Base-by-base conservation (phyloP, 495 filamentous ascomycete genomes). In the Penicillium antarcticum region DNA sequence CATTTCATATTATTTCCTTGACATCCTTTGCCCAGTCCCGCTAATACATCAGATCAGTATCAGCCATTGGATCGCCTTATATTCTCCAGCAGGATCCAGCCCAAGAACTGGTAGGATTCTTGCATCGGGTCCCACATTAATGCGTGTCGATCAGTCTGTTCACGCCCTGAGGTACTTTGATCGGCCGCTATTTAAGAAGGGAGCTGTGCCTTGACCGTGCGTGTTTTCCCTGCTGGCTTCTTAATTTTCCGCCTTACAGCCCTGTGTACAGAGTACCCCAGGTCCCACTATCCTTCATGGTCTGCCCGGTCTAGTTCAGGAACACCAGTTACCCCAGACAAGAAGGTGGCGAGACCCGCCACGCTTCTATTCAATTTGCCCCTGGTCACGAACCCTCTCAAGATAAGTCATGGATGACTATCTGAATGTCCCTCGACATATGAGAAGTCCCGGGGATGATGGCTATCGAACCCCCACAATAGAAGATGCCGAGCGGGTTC, bases 381-480 rank as follows among this genome's bases (percentile, higher is more conserved):
- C n/a, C 9, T 23, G 21, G 41, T 42, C 10, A 7, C 9, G 11
- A 29, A 13, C 2, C 29, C 16, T n/a, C 4, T 12, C 19, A 3
- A 33, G 24, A 38, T 17, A 14, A 36, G 17, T 12, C 36, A 69
- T 68, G 65, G 42, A 47, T 13, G 53, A 56, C 45, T 60, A 61
- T 23, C 36, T 68, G n/a, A 58, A 53, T 14, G 29, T 64, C 11
- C 71, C 73, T 19, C 53, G 65, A 21, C 71, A 78, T 48, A 56
- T 75, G 68, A 58, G 67, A 38, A 67, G 47, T 33, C 73, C 70
- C 1, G 74, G 74, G 10, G 69, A 75, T 12, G 75, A 80, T 36
- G 75, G 76, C 0, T 78, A 74, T 56, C 70, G 73, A 17, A 78
- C 76, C 0, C 76, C 76, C 8, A 75, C 72, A n/a, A 71, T 77